A percentile compares a stretch with the other conserved stretches of the same genome.
These are phyloP conservation scores for Calocybe gangraenosa DNA, from an alignment of 768 basidiomycete species.

Conservation along the genomic window DNA sequence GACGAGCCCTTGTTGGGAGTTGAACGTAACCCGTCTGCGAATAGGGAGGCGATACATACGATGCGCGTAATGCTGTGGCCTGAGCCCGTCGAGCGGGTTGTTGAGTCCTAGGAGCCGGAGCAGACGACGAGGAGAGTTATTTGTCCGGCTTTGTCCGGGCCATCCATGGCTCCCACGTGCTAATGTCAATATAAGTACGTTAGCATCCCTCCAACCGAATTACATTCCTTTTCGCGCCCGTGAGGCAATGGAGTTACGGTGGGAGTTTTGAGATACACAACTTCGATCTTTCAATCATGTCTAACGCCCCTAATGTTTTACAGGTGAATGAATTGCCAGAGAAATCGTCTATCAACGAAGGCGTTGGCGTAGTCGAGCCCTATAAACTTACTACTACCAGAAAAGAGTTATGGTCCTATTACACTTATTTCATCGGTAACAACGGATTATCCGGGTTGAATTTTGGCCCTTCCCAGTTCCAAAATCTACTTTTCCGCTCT, in stretches of 20 bases:
- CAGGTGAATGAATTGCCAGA: neutral
- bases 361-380: neutral
- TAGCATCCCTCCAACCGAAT: no score
- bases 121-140: constrained; percentile 16
- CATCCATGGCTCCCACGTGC: constrained; percentile 12
- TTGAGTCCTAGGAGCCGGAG: constrained; percentile 8
- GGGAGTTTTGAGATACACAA: neutral
- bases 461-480: constrained; percentile 72
- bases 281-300: constrained; percentile 1
- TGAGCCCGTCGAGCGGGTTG: constrained; percentile 9
- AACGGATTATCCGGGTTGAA: constrained; percentile 69
- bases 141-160: constrained; percentile 36
- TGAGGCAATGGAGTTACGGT: no score
- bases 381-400: constrained; percentile 43
- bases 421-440: constrained; percentile 62
- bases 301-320: neutral
- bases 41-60: constrained; percentile 57
- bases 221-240: no score
- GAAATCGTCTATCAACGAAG: constrained; percentile 18
- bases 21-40: constrained; percentile 46
- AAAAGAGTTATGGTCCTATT: constrained; percentile 55
- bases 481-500: constrained; percentile 69
- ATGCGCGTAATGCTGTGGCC: constrained; percentile 19
- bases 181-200: no score
- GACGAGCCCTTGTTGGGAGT: constrained; percentile 41